Evolutionary conservation across 208 protist species (phyloP), one percentile per base, ranked within the genome.

Genomic region (Acanthamoeba comandoni): DNA sequence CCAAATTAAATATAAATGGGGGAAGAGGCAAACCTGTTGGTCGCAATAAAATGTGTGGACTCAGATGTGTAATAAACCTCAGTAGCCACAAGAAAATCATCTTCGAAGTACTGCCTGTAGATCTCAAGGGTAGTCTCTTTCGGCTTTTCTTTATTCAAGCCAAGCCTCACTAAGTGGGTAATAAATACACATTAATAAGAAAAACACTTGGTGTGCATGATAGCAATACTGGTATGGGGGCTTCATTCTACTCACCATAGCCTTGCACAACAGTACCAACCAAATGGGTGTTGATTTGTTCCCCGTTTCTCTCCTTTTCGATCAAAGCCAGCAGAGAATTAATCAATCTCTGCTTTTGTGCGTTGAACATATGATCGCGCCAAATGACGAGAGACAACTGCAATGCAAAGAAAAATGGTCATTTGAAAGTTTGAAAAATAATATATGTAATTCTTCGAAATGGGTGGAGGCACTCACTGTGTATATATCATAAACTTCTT

Each of bases 51-150:
- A 53, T 94, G 88, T 11, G 49, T 48, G 9, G 93, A 94, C 87
- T 96, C 95, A 26, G 69, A 75, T n/a, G 62, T 92, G 75, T 96
- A 96, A 80, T 95, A 96, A 11, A 69, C 67, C 57, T 96, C 95
- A 0, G 95, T 96, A 17, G 93, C 92, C 7, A 29, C 35, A 22
- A 96, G 39, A 71, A 96, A 96, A 52, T 77, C 57, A 22, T 94
- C 91, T 67, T 95, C 94, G 84, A 96, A 96, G 15, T 52, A 31
- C 9, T 92, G 29, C 19, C 91, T 77, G 60, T 96, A 96, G 48
- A 96, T 71, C 57, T 95, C 64, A 35, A 95, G 55, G 7, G 70
- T 95, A 11, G 85, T 92, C 82, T 95, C 93, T 43, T 92, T 93
- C 35, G 89, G 86, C 43, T 92, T 93, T 13, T 92, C 91, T 31